Base-by-base conservation (phyloP, 2,329 filamentous ascomycete genomes). In the Trichoderma citrinoviride region DNA sequence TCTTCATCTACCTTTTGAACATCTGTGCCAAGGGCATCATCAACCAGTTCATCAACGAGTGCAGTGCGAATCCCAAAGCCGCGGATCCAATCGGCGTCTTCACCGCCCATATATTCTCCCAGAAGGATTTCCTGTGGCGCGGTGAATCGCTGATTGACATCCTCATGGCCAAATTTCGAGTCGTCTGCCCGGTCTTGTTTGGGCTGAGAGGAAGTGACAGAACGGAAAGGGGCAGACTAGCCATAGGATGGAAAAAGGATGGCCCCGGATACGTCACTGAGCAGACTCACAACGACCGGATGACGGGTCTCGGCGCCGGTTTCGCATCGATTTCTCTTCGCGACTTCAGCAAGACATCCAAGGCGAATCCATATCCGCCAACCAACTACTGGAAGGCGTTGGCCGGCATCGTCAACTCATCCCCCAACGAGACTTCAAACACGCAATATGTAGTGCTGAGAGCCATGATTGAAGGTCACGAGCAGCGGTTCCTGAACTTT, bases 11-110 rank as follows among this genome's bases (percentile, higher is more conserved):
- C 73, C 82, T 92, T 2, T 81, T 96, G 64, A 93, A 91, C 70
- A 87, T 90, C 57, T 88, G 93, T 68, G 81, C 89, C 69, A 96
- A 96, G 76, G 81, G 82, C 49, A 81, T 93, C 64, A 82, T 95
- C 66, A 84, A 83, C 53, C 90, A 93, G 68, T 88, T 90, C 70
- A 82, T 88, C 67, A 84, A 82, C 58, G 89, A 92, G 75, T 88
- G 87, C 53, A 83, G 83, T 12, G 83, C 86, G 25, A 85, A 87
- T 61, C 82, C 86, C 0, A 85, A 85, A 67, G 83, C 85, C 6
- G 92, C 91, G 10, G 90, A 95, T 70, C 89, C 91, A 0, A 84
- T 96, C 50, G 92, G 92, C n/a, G 85, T 94, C 25, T 82, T 93
- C 25, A 83, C 88, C 1, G 90, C 89, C 7, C 86, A 88, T 68